Conservation (phyloP, 306 rosid genomes). For the Acmispon strigosus region DNA sequence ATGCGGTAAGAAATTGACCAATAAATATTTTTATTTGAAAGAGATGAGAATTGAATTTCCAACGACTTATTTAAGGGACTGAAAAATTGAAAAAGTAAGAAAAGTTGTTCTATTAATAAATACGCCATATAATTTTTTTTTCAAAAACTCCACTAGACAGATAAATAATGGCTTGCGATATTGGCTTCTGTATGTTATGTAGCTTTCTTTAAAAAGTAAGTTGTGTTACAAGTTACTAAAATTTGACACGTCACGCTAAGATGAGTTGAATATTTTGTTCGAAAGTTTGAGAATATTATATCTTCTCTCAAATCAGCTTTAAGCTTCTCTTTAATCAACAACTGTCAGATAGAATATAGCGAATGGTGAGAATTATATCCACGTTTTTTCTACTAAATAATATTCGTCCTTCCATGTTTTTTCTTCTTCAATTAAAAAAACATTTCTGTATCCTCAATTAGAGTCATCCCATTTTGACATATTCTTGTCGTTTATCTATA, state of each 20-base stretch:
- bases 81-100: no score
- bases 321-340: conserved; percentile 2
- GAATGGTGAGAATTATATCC: conserved; percentile 20
- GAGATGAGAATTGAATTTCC: no score
- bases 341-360: conserved; percentile 5
- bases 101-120: no score
- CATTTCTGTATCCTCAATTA: background rate
- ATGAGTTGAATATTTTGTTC: conserved; percentile 1
- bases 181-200: no score
- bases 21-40: no score
- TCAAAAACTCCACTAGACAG: no score
- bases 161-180: no score
- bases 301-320: background rate
- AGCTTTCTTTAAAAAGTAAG: no score
- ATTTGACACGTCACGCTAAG: background rate
- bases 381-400: background rate
- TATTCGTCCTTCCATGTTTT: conserved; percentile 6
- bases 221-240: background rate
- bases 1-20: no score
- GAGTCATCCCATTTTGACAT: background rate
- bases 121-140: no score
- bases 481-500: no score
- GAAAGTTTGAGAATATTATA: conserved; percentile 16
- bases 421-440: background rate
- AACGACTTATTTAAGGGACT: no score